phyloP scores from a whole-genome alignment of 139 green algal species.

The Spirogloea muscicola region DNA sequence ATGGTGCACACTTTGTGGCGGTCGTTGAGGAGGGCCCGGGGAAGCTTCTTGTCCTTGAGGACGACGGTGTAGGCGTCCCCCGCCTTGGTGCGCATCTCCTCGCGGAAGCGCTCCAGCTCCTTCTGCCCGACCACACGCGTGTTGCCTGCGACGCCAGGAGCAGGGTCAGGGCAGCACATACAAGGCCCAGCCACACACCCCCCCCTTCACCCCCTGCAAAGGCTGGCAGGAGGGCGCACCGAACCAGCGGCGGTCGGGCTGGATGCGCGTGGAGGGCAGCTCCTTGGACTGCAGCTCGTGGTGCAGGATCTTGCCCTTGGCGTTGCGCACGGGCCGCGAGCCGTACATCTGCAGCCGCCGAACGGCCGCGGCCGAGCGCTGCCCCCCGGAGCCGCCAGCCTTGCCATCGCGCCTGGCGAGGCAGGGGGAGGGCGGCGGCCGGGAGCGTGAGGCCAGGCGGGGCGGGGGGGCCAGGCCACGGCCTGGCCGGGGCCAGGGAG shows the following conservation, averaged over 20 bases:
- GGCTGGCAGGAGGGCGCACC: conserved; percentile 46
- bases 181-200: no score
- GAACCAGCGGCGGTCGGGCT: conserved; percentile 83
- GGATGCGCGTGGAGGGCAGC: conserved; percentile 90
- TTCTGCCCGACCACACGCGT: conserved; percentile 94
- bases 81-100: conserved; percentile 88
- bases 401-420: conserved; percentile 3
- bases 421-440: no score
- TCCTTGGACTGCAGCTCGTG: conserved; percentile 90
- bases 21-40: conserved; percentile 71
- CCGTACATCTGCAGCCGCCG: conserved; percentile 94
- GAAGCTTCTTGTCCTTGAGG: conserved; percentile 92
- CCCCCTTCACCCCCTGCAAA: no score
- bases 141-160: conserved; percentile 63
- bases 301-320: conserved; percentile 79
- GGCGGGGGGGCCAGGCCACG: no score
- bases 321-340: conserved; percentile 75
- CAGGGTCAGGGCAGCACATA: neutral
- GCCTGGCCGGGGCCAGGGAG: no score
- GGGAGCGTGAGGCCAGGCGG: no score
- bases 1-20: conserved; percentile 27
- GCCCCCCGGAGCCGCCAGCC: neutral
- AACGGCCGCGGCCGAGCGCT: conserved; percentile 47
- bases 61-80: conserved; percentile 90
- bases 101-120: conserved; percentile 90